phyloP scores from a whole-genome alignment of 768 basidiomycete genomes.

The Leccinum rimulosum region DNA sequence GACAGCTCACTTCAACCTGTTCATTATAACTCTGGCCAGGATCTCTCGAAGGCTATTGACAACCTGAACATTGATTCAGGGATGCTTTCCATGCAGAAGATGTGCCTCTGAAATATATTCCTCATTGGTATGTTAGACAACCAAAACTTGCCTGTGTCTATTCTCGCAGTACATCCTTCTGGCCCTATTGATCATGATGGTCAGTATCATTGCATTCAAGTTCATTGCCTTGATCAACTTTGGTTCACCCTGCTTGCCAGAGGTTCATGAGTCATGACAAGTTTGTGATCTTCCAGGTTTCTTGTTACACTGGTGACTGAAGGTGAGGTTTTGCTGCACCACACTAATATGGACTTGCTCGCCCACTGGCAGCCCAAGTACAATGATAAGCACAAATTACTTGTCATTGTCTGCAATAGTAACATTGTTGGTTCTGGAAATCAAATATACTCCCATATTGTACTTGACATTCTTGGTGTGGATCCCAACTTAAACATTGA shows the following conservation, averaged over 20 bases:
- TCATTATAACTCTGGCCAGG: conserved; percentile 71
- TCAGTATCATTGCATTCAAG: conserved; percentile 93
- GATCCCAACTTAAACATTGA: conserved; percentile 75
- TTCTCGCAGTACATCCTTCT: conserved; percentile 93
- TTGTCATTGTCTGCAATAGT: conserved; percentile 93
- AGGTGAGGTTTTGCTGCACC: conserved; percentile 79
- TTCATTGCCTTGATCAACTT: conserved; percentile 91
- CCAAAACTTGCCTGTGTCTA: conserved; percentile 81
- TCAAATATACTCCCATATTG: conserved; percentile 90
- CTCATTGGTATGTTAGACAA: conserved; percentile 89
- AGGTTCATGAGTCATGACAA: conserved; percentile 79
- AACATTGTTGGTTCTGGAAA: conserved; percentile 98
- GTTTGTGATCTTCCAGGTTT: conserved; percentile 96
- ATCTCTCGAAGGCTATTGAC: conserved; percentile 77
- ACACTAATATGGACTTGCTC: conserved; percentile 84
- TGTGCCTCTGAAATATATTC: conserved; percentile 92
- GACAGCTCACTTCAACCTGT: conserved; percentile 68
- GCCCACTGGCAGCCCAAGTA: conserved; percentile 79
- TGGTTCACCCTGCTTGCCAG: conserved; percentile 75
- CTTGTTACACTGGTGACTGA: conserved; percentile 84
- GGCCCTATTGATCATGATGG: conserved; percentile 87
- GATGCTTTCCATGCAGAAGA: conserved; percentile 68
- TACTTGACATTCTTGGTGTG: conserved; percentile 92
- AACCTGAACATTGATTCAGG: conserved; percentile 55
- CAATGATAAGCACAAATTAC: conserved; percentile 95